Base-by-base conservation (phyloP, 2,329 filamentous ascomycete genomes). In the Alternaria sp. region DNA sequence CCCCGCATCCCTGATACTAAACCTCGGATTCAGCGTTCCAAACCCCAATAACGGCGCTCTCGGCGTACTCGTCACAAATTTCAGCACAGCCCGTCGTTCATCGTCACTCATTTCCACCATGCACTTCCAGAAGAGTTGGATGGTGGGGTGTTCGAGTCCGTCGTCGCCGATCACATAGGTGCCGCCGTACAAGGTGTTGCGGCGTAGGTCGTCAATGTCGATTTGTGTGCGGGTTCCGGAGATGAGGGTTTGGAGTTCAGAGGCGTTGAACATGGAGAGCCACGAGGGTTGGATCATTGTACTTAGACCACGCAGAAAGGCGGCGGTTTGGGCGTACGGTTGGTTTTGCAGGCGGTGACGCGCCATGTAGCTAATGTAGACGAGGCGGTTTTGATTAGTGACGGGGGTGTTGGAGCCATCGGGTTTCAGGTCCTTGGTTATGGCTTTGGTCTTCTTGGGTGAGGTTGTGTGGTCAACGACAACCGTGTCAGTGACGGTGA, bases 221-320 rank as follows among this genome's bases (percentile, higher is more conserved):
- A 99, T 96, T 63, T 92, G 89, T 10, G 90, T 90, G 28, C 89
- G 90, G 70, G 97, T 93, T 44, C 95, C 95, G 54, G 93, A 92
- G 16, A 99, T 91, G 6, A 99, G 89, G 1, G 92, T 95, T 80
- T 98, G 95, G 5, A 99, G 86, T 78, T 99, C 95, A 3, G 88
- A 88, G 77, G 97, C 94, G 78, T 99, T 99, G 84, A 99, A 99
- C 95, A 99, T 98, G 71, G 91, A 93, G 5, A 99, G 86, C 95
- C 95, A 99, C 4, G 88, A 88, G 0, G 94, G 94, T 60, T 94
- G 90, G 66, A 99, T 95, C 74, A 99, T 97, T 66, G 90, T 85
- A 22, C 91, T 89, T 1, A 99, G 87, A 0, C 95, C 95, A 57
- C 89, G 89, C 8, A 99, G 85, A 77, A 99, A 99, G 1, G 93